A percentile compares a stretch with the other conserved stretches of the same genome.
Evolutionary conservation across 768 basidiomycete species (phyloP).

Genomic region (Phaeotremella fagi): DNA sequence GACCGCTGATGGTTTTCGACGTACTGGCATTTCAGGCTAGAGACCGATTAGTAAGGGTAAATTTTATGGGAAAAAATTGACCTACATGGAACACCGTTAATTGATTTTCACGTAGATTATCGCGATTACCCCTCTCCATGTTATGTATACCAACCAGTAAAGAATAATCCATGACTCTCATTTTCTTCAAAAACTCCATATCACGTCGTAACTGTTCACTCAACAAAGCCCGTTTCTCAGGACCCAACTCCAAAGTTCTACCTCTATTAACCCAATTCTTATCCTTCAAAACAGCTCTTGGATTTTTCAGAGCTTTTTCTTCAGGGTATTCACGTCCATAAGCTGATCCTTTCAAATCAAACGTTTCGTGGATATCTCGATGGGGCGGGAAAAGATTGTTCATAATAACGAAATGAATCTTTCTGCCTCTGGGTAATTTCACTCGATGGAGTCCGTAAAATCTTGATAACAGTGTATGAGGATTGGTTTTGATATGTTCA

Average conservation of each 20-base stretch:
- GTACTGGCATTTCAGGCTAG: slow-evolving; percentile 65
- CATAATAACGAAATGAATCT: slow-evolving; percentile 99
- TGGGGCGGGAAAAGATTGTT: slow-evolving; percentile 98
- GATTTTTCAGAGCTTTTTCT: slow-evolving; percentile 69
- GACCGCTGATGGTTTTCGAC: slow-evolving; percentile 59
- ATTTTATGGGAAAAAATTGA: slow-evolving; percentile 15
- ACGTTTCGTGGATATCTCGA: slow-evolving; percentile 95
- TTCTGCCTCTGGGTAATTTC: slow-evolving; percentile 84
- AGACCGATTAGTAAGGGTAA: not conserved
- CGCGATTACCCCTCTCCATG: slow-evolving; percentile 81
- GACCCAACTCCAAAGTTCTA: slow-evolving; percentile 80
- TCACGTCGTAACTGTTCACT: slow-evolving; percentile 88
- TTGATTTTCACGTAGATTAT: slow-evolving; percentile 84
- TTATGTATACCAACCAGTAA: slow-evolving; percentile 91
- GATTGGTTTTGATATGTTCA: slow-evolving; percentile 77
- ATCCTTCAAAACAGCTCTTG: slow-evolving; percentile 87
- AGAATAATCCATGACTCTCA: slow-evolving; percentile 95
- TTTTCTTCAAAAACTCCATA: slow-evolving; percentile 71
- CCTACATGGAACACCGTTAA: slow-evolving; percentile 86
- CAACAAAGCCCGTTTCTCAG: slow-evolving; percentile 85
- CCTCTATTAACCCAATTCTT: slow-evolving; percentile 87
- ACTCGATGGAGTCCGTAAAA: slow-evolving; percentile 98
- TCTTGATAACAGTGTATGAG: slow-evolving; percentile 84
- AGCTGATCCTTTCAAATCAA: slow-evolving; percentile 91
- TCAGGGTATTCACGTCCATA: slow-evolving; percentile 83